Evolutionary conservation across 805 yeast genomes (phyloP), one percentile per base, ranked within the genome.

Genomic region (Teunomyces cretensis): DNA sequence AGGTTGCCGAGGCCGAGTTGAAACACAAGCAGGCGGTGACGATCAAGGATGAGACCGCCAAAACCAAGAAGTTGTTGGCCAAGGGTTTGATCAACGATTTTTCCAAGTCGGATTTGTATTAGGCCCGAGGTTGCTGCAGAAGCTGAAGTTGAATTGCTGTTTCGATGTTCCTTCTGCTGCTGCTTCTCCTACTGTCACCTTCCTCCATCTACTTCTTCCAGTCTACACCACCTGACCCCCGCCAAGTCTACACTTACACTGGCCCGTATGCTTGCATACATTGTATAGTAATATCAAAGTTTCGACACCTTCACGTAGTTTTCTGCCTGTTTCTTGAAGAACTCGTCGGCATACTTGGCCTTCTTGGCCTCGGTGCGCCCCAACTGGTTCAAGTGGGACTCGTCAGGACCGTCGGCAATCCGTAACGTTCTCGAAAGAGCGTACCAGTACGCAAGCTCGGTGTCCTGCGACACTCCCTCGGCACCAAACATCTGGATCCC

Each of bases 361-460:
- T 57, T 57, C 53, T 74, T 75, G 9, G 69, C 62, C 46, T 75
- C 78, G 36, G 66, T 59, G 47, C 79, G 71, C 6, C 80, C 85
- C 50, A 82, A 65, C 62, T 81, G 86, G 48, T 65, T 64, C 57
- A 79, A 63, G 57, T 82, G 85, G 3, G 83, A 83, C 59, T 81
- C 86, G 65, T 81, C 86, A 2, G 87, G 87, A 9, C 86, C 86
- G 58, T 83, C 87, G 12, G 86, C 86, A 45, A 81, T 78, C 50
- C 86, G 65, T 45, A 81, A 70, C 36, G 82, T 79, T 58, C 87
- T 70, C 39, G 75, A 66, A 45, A 62, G 60, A 17, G 79, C 78
- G 62, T 75, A 83, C 61, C 74, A 60, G 46, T 74, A 61, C 1
- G 86, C 80, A 57, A 83, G 65, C 42, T 77, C 81, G 8, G 81